Evolutionary conservation across 306 rosid genomes (phyloP).

Genomic region (Pterocarpus santalinus): DNA sequence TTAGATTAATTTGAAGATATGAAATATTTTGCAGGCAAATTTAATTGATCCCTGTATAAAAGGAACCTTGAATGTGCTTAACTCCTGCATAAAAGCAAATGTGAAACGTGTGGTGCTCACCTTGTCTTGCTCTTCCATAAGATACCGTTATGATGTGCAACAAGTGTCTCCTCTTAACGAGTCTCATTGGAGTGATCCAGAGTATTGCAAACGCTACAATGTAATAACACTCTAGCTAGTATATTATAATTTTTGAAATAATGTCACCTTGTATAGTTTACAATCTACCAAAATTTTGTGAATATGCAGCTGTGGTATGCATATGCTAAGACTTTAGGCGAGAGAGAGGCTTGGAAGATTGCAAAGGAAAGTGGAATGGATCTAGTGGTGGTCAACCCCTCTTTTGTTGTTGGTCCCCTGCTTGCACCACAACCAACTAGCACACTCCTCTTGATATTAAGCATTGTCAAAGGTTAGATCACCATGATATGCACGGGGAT

Average conservation of each 20-base stretch:
- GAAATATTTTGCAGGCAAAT: constrained; percentile 53
- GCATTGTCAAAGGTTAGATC: constrained; percentile 64
- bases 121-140: constrained; percentile 83
- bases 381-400: constrained; percentile 83
- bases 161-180: constrained; percentile 74
- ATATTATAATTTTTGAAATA: neutral
- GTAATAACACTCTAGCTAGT: constrained; percentile 44
- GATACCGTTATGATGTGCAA: constrained; percentile 71
- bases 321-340: constrained; percentile 79
- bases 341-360: constrained; percentile 80
- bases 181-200: constrained; percentile 81
- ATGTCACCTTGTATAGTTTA: neutral
- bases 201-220: constrained; percentile 74
- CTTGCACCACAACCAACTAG: constrained; percentile 88
- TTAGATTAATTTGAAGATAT: neutral
- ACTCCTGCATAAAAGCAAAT: constrained; percentile 69
- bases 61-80: constrained; percentile 74
- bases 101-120: constrained; percentile 80
- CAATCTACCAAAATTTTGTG: constrained; percentile 14
- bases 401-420: constrained; percentile 82
- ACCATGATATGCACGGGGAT: neutral
- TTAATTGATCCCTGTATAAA: constrained; percentile 79
- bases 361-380: constrained; percentile 70
- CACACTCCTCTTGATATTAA: constrained; percentile 61
- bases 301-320: constrained; percentile 87